Percentiles rank a stretch among this genome's conserved stretches.
phyloP scores from a whole-genome alignment of 345 rosid species.

The Chamaenerion angustifolium region DNA sequence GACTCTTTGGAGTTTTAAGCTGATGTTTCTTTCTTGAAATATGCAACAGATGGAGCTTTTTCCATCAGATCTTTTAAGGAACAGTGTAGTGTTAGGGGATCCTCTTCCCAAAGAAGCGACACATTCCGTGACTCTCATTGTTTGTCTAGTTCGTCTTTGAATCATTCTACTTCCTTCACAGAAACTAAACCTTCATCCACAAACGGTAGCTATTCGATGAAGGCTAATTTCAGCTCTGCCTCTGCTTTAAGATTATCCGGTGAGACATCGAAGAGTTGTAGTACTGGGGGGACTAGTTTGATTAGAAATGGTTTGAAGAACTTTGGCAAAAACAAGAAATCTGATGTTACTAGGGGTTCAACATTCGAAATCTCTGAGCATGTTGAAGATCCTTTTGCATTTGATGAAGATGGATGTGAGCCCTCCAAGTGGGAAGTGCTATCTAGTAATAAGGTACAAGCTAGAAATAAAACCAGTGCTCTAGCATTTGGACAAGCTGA shows the following conservation, averaged over 20 bases:
- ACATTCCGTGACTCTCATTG: slow-evolving; percentile 29
- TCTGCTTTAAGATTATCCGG: slow-evolving; percentile 34
- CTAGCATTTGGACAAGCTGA: slow-evolving; percentile 18
- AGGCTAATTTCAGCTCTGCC: slow-evolving; percentile 29
- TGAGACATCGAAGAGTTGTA: slow-evolving; percentile 27
- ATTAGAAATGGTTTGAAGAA: slow-evolving; percentile 26
- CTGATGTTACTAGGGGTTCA: slow-evolving; percentile 16
- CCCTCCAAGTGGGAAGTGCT: slow-evolving; percentile 70
- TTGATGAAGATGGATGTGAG: slow-evolving; percentile 58
- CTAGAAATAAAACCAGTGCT: slow-evolving; percentile 22
- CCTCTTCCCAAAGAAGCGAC: slow-evolving; percentile 24
- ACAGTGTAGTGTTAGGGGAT: slow-evolving; percentile 20
- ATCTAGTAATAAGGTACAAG: slow-evolving; percentile 33
- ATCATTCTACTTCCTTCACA: slow-evolving; percentile 28
- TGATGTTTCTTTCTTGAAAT: slow-evolving; percentile 8
- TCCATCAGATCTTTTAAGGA: slow-evolving; percentile 30
- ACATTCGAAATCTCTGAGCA: slow-evolving; percentile 27
- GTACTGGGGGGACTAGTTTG: slow-evolving; percentile 20
- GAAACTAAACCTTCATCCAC: slow-evolving; percentile 29
- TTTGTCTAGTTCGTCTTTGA: slow-evolving; percentile 24
- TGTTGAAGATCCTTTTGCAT: slow-evolving; percentile 71
- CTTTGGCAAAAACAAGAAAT: slow-evolving; percentile 17
- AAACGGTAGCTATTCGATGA: slow-evolving; percentile 27
- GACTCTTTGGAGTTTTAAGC: not conserved
- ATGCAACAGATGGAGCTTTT: slow-evolving; percentile 34